Conservation (phyloP, 2,329 filamentous ascomycete species). For the Pestalotiopsis sp. region DNA sequence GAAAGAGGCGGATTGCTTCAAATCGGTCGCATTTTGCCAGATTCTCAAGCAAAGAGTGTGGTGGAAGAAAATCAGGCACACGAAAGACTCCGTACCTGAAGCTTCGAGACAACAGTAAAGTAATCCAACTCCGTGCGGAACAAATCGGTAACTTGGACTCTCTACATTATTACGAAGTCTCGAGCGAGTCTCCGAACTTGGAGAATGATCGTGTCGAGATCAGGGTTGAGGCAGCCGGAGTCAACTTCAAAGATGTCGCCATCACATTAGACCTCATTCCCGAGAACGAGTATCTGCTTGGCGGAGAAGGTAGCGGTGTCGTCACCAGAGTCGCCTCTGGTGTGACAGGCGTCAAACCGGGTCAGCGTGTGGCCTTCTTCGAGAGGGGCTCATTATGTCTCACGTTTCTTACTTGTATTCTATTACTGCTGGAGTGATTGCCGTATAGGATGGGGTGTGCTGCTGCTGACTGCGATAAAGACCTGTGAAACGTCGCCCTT, state of each 20-base stretch:
- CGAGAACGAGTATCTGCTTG: background rate
- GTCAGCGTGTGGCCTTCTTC: background rate
- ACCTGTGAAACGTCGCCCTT: too few species aligned
- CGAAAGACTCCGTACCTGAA: conserved; percentile 2
- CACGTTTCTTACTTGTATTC: too few species aligned
- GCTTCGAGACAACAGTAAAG: conserved; percentile 28
- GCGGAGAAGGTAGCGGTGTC: background rate
- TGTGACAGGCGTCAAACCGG: background rate
- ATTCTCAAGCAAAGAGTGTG: background rate
- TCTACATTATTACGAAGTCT: conserved; percentile 8
- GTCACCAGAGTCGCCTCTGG: background rate
- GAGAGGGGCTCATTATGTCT: background rate
- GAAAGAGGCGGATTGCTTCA: background rate
- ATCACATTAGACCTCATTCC: background rate
- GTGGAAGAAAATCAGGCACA: background rate
- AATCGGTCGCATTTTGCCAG: background rate
- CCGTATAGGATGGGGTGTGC: too few species aligned
- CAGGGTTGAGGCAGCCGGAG: conserved; percentile 12
- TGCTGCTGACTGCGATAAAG: too few species aligned
- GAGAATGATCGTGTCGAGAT: conserved; percentile 12
- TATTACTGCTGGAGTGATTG: too few species aligned
- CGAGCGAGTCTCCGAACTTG: background rate
- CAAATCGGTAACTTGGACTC: conserved; percentile 13
- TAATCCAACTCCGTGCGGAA: conserved; percentile 9
- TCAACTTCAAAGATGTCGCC: conserved; percentile 14